Evolutionary conservation across 108 stramenopile species (phyloP).

Genomic region (Fragilaria radians): DNA sequence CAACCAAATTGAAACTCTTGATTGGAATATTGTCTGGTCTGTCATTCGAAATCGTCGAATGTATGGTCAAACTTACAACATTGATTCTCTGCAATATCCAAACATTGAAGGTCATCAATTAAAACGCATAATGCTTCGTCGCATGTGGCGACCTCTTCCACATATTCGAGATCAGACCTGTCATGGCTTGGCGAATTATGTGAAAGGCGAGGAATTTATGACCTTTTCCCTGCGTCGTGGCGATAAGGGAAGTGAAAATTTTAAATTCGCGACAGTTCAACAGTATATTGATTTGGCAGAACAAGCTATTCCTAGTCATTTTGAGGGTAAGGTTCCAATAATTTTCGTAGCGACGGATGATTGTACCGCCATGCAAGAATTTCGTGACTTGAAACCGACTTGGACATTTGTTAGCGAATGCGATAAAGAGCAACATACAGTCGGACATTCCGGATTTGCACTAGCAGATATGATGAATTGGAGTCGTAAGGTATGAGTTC

Average conservation of each 20-base stretch:
- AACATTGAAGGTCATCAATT: background rate
- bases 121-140: background rate
- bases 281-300: background rate
- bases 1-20: background rate
- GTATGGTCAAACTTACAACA: background rate
- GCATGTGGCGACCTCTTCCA: background rate
- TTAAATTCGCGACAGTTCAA: background rate
- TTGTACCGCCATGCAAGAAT: background rate
- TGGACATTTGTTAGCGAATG: background rate
- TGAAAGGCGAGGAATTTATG: background rate
- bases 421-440: background rate
- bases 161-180: background rate
- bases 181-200: background rate
- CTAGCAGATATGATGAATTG: background rate
- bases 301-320: background rate
- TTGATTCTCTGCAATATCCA: background rate
- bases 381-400: background rate
- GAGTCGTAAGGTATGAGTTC: background rate
- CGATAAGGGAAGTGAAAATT: background rate
- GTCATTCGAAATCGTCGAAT: background rate
- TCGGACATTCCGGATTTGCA: background rate
- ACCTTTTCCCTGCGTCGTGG: background rate
- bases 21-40: background rate
- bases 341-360: background rate
- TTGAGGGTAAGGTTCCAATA: background rate